Conservation (phyloP, 495 filamentous ascomycete genomes). For the Pseudoneurospora amorphoporcata region DNA sequence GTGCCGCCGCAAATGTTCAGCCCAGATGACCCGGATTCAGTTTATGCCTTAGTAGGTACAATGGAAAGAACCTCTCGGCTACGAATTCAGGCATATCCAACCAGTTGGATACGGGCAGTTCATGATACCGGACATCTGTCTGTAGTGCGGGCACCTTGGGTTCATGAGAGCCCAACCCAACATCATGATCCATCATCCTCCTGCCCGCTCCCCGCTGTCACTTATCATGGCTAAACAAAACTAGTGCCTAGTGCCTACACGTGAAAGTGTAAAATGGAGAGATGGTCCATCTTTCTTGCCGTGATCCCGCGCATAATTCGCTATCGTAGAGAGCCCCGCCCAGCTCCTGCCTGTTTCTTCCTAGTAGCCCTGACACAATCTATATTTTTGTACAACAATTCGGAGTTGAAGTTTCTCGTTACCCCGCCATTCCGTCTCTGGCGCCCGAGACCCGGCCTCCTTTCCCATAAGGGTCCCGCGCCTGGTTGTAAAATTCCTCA, state of each 20-base stretch:
- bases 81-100: not conserved
- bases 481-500: slow-evolving; percentile 22
- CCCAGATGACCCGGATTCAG: not conserved
- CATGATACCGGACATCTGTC: not conserved
- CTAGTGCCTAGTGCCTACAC: not conserved
- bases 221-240: not conserved
- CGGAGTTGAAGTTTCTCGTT: slow-evolving; percentile 4
- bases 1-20: not conserved
- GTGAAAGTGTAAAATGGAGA: not conserved
- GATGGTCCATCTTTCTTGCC: not conserved
- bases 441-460: slow-evolving; percentile 19
- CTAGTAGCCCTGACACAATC: not conserved
- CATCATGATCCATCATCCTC: not conserved
- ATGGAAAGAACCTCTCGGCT: not conserved
- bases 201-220: not conserved
- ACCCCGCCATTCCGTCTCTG: slow-evolving; percentile 10
- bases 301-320: not conserved
- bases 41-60: not conserved
- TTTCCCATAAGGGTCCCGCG: slow-evolving; percentile 10
- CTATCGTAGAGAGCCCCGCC: not conserved
- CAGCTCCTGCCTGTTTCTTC: not conserved
- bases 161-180: not conserved
- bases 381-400: slow-evolving; percentile 10
- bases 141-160: not conserved
- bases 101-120: not conserved